Evolutionary conservation across 805 yeast species (phyloP).

Genomic region (Pichia ethanolica): DNA sequence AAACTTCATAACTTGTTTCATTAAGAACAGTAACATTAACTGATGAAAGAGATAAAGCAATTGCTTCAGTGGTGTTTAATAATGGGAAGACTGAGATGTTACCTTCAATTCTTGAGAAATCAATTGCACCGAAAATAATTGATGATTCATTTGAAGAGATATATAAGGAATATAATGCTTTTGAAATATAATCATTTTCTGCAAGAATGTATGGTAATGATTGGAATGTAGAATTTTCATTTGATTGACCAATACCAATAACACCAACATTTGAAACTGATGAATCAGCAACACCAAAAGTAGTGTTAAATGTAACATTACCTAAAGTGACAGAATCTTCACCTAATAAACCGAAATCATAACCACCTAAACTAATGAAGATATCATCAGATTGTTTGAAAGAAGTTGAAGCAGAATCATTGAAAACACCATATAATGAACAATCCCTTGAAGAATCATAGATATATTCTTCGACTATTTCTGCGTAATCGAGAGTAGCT

Average conservation of each 20-base stretch:
- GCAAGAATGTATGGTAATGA: conserved; percentile 10
- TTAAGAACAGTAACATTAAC: background rate
- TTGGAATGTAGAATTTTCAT: conserved; percentile 6
- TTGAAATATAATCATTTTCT: conserved; percentile 9
- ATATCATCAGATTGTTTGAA: background rate
- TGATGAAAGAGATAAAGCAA: conserved; percentile 11
- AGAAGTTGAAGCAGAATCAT: conserved; percentile 4
- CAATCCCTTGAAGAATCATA: conserved; percentile 3
- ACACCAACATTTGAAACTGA: conserved; percentile 13
- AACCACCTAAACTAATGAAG: conserved; percentile 1
- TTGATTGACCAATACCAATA: conserved; percentile 13
- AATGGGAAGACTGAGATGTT: conserved; percentile 12
- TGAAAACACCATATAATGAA: conserved; percentile 11
- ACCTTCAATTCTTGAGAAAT: conserved; percentile 1
- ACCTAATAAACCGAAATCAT: conserved; percentile 1
- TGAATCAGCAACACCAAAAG: conserved; percentile 11
- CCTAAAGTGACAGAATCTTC: conserved; percentile 7
- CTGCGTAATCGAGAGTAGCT: background rate
- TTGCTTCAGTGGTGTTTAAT: conserved; percentile 8
- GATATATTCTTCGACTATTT: background rate
- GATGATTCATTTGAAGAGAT: background rate
- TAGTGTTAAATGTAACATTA: conserved; percentile 1
- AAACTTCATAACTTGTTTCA: background rate
- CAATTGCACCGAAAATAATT: conserved; percentile 14
- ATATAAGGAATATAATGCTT: conserved; percentile 10